Evolutionary conservation across 2,329 filamentous ascomycete genomes (phyloP), one percentile per base, ranked within the genome.

Genomic region (Ophiocordyceps polyrhachis-furcata): DNA sequence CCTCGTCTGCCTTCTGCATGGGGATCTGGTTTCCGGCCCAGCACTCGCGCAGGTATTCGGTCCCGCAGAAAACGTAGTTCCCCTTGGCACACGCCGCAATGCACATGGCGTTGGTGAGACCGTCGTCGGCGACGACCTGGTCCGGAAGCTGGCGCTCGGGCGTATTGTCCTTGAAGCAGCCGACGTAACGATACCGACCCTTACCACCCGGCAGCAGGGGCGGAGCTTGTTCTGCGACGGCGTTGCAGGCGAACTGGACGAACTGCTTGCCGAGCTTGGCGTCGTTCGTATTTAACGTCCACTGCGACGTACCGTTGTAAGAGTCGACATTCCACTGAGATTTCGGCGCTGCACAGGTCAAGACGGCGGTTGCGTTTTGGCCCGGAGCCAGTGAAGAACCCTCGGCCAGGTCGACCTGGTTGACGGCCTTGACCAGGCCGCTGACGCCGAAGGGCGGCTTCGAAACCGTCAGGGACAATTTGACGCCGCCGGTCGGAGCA

Each of bases 271-370:
- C 68, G 43, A 70, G 63, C 1, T 53, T 55, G 0, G 67, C 65
- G 46, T 76, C 73, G 44, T 74, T 71, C 41, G 69, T 69, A 54
- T 76, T 77, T 52, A 77, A 63, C 0, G 68, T 73, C 74, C 73
- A 77, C 2, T 58, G 53, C 0, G 71, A 69, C 0, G 56, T 59
- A 3, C 68, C 68, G 4, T 58, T 60, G 48, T 70, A 74, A 0
- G 67, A 54, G n/a, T 71, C 62, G 1, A 65, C 56, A 49, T 79
- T 76, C 62, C 73, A 72, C 49, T 76, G 73, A 0, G 63, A 62
- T 53, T 74, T 74, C 9, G 73, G 72, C 0, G 69, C 70, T 2
- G 69, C 63, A 50, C 74, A 78, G 47, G 68, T 70, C 8, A 79
- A 55, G 0, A 61, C 65, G 2, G 73, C 74, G 0, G 66, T 70